Evolutionary conservation across 2,329 filamentous ascomycete species (phyloP).

Genomic region (Nakataea oryzae): DNA sequence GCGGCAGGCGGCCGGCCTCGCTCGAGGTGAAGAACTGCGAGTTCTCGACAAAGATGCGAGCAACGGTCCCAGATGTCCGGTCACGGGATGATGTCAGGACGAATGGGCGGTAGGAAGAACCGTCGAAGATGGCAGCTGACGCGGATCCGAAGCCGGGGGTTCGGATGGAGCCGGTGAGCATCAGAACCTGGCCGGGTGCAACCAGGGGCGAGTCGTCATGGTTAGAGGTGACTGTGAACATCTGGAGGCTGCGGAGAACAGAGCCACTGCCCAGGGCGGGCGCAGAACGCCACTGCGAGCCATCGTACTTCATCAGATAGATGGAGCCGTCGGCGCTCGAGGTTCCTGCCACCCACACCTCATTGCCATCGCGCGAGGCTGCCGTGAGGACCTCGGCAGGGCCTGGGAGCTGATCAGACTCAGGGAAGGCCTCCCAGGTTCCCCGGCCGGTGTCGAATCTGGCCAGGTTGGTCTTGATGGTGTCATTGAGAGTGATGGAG

Average conservation of each 20-base stretch:
- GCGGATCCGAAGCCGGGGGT: conserved; percentile 69
- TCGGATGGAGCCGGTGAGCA: conserved; percentile 76
- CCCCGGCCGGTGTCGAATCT: conserved; percentile 60
- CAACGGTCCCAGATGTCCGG: conserved; percentile 61
- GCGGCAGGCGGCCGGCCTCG: conserved; percentile 45
- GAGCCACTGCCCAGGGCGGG: conserved; percentile 54
- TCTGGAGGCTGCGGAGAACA: conserved; percentile 67
- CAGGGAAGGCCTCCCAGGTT: conserved; percentile 54
- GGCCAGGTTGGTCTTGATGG: conserved; percentile 52
- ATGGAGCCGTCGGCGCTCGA: conserved; percentile 50
- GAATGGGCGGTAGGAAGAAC: conserved; percentile 67
- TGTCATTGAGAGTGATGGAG: conserved; percentile 58
- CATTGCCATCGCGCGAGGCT: conserved; percentile 59
- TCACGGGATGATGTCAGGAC: conserved; percentile 62
- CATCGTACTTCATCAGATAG: conserved; percentile 78
- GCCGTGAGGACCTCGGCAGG: conserved; percentile 67
- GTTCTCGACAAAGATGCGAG: conserved; percentile 74
- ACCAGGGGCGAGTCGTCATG: conserved; percentile 59
- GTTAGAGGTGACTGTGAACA: conserved; percentile 59
- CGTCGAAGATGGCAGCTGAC: conserved; percentile 82
- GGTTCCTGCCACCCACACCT: conserved; percentile 76
- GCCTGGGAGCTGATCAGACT: conserved; percentile 58
- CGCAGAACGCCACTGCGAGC: conserved; percentile 58
- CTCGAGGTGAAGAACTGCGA: conserved; percentile 59
- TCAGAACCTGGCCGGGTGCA: conserved; percentile 56